These are phyloP conservation scores for Coemansia sp. DNA, from an alignment of 192 early-diverging fungal species.

Conservation along the genomic window DNA sequence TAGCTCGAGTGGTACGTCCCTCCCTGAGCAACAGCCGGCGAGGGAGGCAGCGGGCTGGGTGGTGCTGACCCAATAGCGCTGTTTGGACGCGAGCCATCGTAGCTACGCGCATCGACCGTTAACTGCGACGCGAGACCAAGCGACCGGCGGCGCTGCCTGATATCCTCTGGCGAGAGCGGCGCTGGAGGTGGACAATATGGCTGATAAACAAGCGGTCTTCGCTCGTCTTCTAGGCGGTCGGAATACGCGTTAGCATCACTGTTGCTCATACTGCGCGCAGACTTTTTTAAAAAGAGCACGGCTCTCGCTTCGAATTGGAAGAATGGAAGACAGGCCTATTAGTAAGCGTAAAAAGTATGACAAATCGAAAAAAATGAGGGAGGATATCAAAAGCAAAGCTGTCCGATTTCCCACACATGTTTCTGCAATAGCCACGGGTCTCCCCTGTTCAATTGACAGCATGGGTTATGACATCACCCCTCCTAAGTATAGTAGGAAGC, in stretches of 20 bases:
- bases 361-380: not conserved
- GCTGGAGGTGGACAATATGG: slow-evolving; percentile 42
- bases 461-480: not conserved
- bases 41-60: not conserved
- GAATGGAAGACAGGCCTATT: not conserved
- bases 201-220: slow-evolving; percentile 12
- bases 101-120: slow-evolving; percentile 10
- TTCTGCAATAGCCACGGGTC: not conserved
- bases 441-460: not conserved
- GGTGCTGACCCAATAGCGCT: not conserved
- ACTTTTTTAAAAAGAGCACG: not conserved
- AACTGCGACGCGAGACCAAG: slow-evolving; percentile 29
- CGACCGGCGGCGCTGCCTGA: slow-evolving; percentile 38
- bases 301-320: not conserved
- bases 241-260: not conserved
- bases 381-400: not conserved
- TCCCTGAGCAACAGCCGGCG: not conserved
- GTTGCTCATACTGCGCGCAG: slow-evolving; percentile 4
- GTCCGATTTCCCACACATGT: not conserved
- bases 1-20: not conserved
- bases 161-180: slow-evolving; percentile 45
- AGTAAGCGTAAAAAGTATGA: too few relatives aligned
- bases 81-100: not conserved
- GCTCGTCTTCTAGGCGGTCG: slow-evolving; percentile 6
- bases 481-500: not conserved